Evolutionary conservation across 169 alveolate species (phyloP), one percentile per base, ranked within the genome.

Genomic region (Sarcocystis neurona): DNA sequence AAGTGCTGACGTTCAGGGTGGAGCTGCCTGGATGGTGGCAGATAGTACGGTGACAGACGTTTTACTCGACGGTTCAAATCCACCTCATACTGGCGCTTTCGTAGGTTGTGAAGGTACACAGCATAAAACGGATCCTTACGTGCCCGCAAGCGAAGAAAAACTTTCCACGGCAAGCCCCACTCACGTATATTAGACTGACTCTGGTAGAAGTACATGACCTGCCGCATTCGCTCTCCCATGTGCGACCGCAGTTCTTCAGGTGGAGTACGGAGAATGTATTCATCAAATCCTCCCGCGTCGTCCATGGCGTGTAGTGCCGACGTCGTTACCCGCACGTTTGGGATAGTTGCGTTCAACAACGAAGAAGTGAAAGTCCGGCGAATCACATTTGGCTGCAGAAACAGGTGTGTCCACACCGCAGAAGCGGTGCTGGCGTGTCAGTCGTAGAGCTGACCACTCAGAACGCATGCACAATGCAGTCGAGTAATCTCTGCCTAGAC

Each of bases 191-290:
- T 94, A 8, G 95, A 96, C 56, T 87, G 78, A 46, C 87, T 80
- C 87, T 84, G 85, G 92, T 95, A 95, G 91, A 93, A 96, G 88
- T 95, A 95, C 94, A 95, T 94, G 43, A 96, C 97, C 30, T 91
- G 85, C 84, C 95, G 85, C 94, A 96, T 92, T 66, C 91, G 91
- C 84, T 96, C 98, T 0, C 97, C 97, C 63, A 93, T 79, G 78
- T 93, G 94, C n/a, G 97, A 94, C 79, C 98, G 82, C 89, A 96
- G 94, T 75, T 96, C 97, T 90, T 96, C 97, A 23, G 98, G 98
- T 30, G 97, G 92, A 0, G 97, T 95, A 75, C 95, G 94, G 85
- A 95, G 90, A 34, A 96, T 93, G 87, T 96, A 96, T 75, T 94
- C 94, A 82, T 96, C 98, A 89, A 96, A 94, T 0, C 98, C 98